A percentile compares a stretch with the other conserved stretches of the same genome.
Evolutionary conservation across 2,329 filamentous ascomycete genomes (phyloP).

Genomic region (Aureobasidium namibiae): DNA sequence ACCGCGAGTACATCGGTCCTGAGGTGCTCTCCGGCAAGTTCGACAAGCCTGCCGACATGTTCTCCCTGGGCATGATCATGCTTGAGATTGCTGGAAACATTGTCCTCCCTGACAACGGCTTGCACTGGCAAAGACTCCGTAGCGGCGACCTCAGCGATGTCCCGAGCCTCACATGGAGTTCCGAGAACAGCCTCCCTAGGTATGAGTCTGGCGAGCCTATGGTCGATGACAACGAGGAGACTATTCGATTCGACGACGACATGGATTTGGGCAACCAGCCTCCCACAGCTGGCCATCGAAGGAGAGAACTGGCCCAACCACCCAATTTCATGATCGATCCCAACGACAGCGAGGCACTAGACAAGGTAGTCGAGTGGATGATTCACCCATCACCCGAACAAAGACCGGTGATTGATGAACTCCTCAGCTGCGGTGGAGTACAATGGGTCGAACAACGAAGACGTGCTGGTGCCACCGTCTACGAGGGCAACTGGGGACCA

Average conservation of each 20-base stretch:
- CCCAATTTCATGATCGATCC: constrained; percentile 85
- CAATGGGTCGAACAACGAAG: constrained; percentile 72
- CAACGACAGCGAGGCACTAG: constrained; percentile 64
- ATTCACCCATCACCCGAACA: constrained; percentile 64
- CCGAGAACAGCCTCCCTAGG: constrained; percentile 59
- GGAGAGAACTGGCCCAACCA: constrained; percentile 55
- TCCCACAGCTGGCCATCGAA: constrained; percentile 18
- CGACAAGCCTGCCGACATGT: constrained; percentile 88
- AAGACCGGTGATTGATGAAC: constrained; percentile 65
- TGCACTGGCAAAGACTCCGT: constrained; percentile 81
- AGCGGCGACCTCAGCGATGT: constrained; percentile 84
- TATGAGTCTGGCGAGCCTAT: constrained; percentile 63
- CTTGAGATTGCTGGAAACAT: constrained; percentile 93
- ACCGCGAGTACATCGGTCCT: constrained; percentile 91
- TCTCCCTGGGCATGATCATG: constrained; percentile 88
- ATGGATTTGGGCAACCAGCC: constrained; percentile 15
- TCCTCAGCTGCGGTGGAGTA: constrained; percentile 66
- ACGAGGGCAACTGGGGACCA: constrained; percentile 92
- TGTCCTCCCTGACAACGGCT: constrained; percentile 84
- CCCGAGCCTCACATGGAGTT: constrained; percentile 76
- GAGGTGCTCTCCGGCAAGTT: constrained; percentile 82
- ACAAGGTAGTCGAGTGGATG: constrained; percentile 81
- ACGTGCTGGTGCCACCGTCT: constrained; percentile 84
- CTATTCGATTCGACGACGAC: constrained; percentile 24
- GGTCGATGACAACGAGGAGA: constrained; percentile 20